phyloP scores from a whole-genome alignment of 108 stramenopile species.

The Stephanodiscus minutulus region DNA sequence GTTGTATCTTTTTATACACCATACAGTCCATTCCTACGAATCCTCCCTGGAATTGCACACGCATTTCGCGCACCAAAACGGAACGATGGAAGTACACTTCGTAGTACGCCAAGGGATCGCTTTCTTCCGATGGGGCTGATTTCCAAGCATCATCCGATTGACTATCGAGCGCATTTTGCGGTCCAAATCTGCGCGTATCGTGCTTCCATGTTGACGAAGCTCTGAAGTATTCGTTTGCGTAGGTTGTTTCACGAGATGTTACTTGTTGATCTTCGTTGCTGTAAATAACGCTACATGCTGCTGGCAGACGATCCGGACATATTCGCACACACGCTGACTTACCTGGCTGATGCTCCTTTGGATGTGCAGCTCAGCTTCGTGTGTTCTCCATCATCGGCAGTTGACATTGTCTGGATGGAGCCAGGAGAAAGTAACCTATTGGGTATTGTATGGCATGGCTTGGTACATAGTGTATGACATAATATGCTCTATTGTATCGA shows the following conservation, averaged over 20 bases:
- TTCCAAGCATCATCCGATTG: constrained; percentile 41
- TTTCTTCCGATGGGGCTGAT: constrained; percentile 43
- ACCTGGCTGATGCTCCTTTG: constrained; percentile 43
- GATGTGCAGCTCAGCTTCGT: constrained; percentile 33
- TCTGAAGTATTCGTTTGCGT: constrained; percentile 3
- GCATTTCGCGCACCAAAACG: constrained; percentile 31
- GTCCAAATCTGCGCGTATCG: constrained; percentile 43
- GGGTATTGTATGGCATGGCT: no score
- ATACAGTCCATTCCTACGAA: constrained; percentile 50
- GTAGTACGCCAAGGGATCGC: constrained; percentile 37
- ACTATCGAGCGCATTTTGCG: constrained; percentile 38
- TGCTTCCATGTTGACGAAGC: constrained; percentile 50
- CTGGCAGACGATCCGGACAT: neutral
- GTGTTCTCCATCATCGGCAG: neutral
- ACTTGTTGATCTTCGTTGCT: neutral
- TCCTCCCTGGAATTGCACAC: constrained; percentile 51
- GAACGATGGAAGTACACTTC: constrained; percentile 44
- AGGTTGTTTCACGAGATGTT: constrained; percentile 2
- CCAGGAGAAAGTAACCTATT: no score
- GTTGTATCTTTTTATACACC: constrained; percentile 29
- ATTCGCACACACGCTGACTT: neutral
- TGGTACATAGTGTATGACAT: no score
- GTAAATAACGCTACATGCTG: neutral
- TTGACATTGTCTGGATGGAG: neutral
- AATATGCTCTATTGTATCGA: no score